Conservation (phyloP, 2,329 filamentous ascomycete genomes). For the Raffaelea deltoideospora region DNA sequence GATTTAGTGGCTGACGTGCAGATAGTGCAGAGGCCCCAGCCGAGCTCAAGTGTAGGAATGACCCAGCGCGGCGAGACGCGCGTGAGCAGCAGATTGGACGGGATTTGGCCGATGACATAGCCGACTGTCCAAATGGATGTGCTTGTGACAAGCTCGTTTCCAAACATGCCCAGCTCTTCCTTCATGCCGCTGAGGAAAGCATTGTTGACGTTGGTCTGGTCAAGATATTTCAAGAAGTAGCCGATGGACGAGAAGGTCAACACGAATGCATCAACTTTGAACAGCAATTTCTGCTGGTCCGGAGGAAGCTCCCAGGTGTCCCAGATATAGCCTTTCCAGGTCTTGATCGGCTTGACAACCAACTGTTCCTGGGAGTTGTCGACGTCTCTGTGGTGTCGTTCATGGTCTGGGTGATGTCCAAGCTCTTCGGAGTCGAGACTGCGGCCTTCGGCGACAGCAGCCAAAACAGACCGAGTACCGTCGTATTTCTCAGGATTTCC, state of each 20-base stretch:
- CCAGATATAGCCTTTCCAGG: constrained; percentile 23
- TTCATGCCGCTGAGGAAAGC: constrained; percentile 32
- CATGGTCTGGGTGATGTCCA: too few relatives aligned
- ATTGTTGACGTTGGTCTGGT: constrained; percentile 25
- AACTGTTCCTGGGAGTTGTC: not conserved
- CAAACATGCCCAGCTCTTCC: constrained; percentile 26
- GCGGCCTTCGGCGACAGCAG: too few relatives aligned
- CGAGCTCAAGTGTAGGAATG: constrained; percentile 15
- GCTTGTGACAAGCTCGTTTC: constrained; percentile 22
- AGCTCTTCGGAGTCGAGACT: too few relatives aligned
- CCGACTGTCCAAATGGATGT: constrained; percentile 18
- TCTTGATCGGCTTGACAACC: constrained; percentile 5
- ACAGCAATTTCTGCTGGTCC: constrained; percentile 17
- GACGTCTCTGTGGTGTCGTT: too few relatives aligned
- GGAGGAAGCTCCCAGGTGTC: constrained; percentile 18
- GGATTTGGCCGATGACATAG: constrained; percentile 14
- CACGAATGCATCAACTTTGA: constrained; percentile 20
- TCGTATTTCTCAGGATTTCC: too few relatives aligned
- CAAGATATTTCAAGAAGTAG: constrained; percentile 21
- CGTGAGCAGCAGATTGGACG: constrained; percentile 11
- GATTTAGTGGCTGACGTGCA: constrained; percentile 11
- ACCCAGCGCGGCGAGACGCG: constrained; percentile 16
- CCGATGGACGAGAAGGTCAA: constrained; percentile 19
- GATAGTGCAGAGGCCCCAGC: constrained; percentile 15
- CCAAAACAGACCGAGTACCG: too few relatives aligned